Evolutionary conservation across 2,329 filamentous ascomycete genomes (phyloP), one percentile per base, ranked within the genome.

Genomic region (Rhexocercosporidium sp.): DNA sequence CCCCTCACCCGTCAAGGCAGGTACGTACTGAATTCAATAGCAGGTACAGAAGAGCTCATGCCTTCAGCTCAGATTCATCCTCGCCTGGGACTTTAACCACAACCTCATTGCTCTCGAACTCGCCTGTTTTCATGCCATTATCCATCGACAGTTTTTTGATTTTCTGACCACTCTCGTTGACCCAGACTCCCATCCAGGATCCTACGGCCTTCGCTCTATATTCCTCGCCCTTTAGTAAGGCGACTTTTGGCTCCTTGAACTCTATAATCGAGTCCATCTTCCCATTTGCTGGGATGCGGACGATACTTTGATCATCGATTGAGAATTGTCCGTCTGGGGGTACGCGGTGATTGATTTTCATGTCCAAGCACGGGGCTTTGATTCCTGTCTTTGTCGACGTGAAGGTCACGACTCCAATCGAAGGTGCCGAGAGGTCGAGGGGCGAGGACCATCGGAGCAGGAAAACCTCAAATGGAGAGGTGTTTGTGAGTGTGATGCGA

Each of bases 371-470:
- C 37, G 67, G 66, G 1, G 71, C 71, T n/a, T 47, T 8, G 11
- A 57, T 29, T 12, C 66, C 66, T 0, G 64, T 69, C 12, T 31
- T 46, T 3, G 59, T 54, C 3, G 71, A 72, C 20, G 73, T 74
- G 51, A 80, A 74, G 41, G 77, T 75, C 61, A 81, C 77, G 11
- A 70, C 74, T 12, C 76, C 74, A 51, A 77, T 67, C 0, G 75
- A 63, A 3, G 78, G 61, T 6, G 78, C 78, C 7, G 68, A 70
- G 7, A 72, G 67, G 60, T 81, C 80, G 3, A 81, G 71, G 0
- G 78, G 79, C 5, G 74, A 78, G 3, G 73, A 75, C 79, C 79
- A 82, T 67, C 70, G 75, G 3, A 82, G 70, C 5, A 81, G 51
- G 0, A 76, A 80, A 16, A 80, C 64, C 16, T 75, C 64, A 2